Evolutionary conservation across 768 basidiomycete genomes (phyloP).

Genomic region (Naematelia encephala): DNA sequence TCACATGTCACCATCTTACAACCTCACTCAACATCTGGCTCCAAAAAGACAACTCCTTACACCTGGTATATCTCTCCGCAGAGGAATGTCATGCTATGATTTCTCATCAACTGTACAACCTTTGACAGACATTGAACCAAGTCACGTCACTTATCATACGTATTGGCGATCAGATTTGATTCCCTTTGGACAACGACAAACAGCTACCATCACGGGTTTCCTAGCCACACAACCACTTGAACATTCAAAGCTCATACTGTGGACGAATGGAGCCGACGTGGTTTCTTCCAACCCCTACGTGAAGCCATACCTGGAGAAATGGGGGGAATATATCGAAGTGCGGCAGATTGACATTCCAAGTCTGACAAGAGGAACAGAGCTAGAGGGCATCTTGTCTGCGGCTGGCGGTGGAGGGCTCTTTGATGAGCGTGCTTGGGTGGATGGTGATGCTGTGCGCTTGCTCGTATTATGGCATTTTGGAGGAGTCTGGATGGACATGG

Average conservation of each 20-base stretch:
- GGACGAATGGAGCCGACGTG: slow-evolving; percentile 75
- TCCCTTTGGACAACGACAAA: slow-evolving; percentile 74
- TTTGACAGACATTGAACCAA: slow-evolving; percentile 25
- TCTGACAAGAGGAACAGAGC: slow-evolving; percentile 71
- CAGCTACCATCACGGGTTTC: slow-evolving; percentile 87
- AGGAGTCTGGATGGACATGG: slow-evolving; percentile 98
- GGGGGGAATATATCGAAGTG: slow-evolving; percentile 70
- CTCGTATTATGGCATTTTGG: slow-evolving; percentile 85
- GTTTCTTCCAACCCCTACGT: slow-evolving; percentile 56
- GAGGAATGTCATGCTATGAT: slow-evolving; percentile 87
- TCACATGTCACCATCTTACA: slow-evolving; percentile 43
- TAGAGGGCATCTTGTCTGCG: slow-evolving; percentile 62
- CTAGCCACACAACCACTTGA: slow-evolving; percentile 81
- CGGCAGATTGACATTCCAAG: slow-evolving; percentile 63
- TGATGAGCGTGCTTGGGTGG: slow-evolving; percentile 86
- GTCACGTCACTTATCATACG: slow-evolving; percentile 70
- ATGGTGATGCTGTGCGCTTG: slow-evolving; percentile 86
- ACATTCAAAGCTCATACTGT: slow-evolving; percentile 68
- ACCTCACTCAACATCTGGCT: slow-evolving; percentile 49
- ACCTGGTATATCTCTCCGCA: slow-evolving; percentile 70
- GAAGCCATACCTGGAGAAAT: slow-evolving; percentile 59
- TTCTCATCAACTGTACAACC: slow-evolving; percentile 77
- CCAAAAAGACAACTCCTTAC: slow-evolving; percentile 69
- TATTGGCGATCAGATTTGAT: slow-evolving; percentile 92
- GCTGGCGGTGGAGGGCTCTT: slow-evolving; percentile 50